Evolutionary conservation across 2,329 filamentous ascomycete genomes (phyloP), one percentile per base, ranked within the genome.

Genomic region (Pseudopyrenochaeta lycopersici): DNA sequence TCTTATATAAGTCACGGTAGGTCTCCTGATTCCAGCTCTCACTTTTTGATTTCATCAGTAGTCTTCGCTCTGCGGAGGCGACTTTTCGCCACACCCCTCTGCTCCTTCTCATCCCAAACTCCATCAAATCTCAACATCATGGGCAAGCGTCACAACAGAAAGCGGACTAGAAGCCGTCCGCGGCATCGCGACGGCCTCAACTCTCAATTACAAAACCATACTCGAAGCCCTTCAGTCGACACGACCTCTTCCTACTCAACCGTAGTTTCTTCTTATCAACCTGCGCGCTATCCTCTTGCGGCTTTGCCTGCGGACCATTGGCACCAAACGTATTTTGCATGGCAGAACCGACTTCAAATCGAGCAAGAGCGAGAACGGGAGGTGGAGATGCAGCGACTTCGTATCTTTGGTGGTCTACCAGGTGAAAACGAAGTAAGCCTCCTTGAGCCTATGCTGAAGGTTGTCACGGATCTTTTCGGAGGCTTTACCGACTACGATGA

Each of bases 401-500:
- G 77, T 29, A 70, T 79, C 56, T 81, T 80, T 60, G 78, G 78
- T 17, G 78, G 78, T 23, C 68, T 75, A 47, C 73, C 67, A 40
- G 75, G 74, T 48, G 77, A 27, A 27, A 9, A 79, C 52, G 77
- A 79, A 59, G 67, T 68, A 62, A 70, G 70, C 54, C 71, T 81
- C 12, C 69, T 78, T 45, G 78, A 76, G 45, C 74, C 76, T 2
- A 81, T 81, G 78, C 62, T 81, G 54, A 77, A 78, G 64, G 78
- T 81, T 10, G 78, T 81, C 17, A 76, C 77, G 47, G 73, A 76
- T 56, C 70, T 81, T 12, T 81, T 81, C 58, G 71, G 79, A 50
- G 78, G 77, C 29, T 64, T 70, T 48, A 73, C 76, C 54, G 78
- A 81, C 62, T 81, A 79, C 53, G 73, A 77, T 46, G 76, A 79